Base-by-base conservation (phyloP, 352 stramenopile species). In the Globisporangium orthogonon region DNA sequence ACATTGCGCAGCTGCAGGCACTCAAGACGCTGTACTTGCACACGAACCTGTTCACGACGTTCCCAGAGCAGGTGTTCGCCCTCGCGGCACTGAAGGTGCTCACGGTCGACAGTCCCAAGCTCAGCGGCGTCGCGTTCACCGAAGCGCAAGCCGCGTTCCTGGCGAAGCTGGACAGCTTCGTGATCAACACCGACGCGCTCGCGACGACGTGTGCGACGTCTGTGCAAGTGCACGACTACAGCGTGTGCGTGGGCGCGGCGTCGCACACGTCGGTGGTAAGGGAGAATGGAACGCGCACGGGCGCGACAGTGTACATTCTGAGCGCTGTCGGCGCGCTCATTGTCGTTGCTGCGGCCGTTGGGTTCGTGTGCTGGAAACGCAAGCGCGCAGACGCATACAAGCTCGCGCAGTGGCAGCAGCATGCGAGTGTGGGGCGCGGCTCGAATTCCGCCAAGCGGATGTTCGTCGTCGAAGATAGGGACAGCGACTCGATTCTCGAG, bases 101-200 rank as follows among this genome's bases (percentile, higher is more conserved):
- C n/a, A 62, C 56, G 43, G 29, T 74, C 5, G 59, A 61, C 14
- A 69, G 62, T 35, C 54, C 56, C 11, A 61, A 66, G 9, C 53
- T 75, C 30, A 52, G 5, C 9, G 47, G 23, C 11, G 45, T 76
- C 14, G 65, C 63, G 51, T 61, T 79, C 40, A 70, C 54, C 15
- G 33, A 29, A 1, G 61, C 49, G 9, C 65, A 79, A 31, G 18
- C 68, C 1, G 51, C 52, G 17, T 74, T 69, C 44, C 52, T 79
- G 7, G 55, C n/a, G 28, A 55, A 57, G 14, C 50, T 79, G 10
- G 60, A 56, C 9, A 63, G 11, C n/a, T 76, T 79, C 44, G 41
- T 39, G 0, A 67, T 79, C 50, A 62, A 74, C 49, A 33, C 61
- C 17, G 47, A 50, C 6, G 52, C 41, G 2, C 58, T 79, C 29